These are phyloP conservation scores for Oryza officinalis DNA, from an alignment of 176 grass and related monocot species.

Conservation along the genomic window DNA sequence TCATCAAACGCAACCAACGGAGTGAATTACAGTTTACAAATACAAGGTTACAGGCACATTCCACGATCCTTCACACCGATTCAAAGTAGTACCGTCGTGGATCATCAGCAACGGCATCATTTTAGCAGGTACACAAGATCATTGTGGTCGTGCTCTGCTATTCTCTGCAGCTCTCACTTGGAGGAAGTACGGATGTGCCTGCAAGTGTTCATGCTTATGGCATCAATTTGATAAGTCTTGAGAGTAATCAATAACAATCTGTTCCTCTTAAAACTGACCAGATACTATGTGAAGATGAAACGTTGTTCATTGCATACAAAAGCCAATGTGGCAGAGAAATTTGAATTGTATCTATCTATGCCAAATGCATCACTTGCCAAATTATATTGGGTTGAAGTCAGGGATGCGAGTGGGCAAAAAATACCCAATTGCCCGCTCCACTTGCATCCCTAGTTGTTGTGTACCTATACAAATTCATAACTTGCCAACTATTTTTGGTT, in stretches of 20 bases:
- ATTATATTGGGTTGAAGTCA: background rate
- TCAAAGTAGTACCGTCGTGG: background rate
- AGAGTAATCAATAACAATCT: background rate
- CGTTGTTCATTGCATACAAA: background rate
- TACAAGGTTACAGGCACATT: background rate
- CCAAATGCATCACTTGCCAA: background rate
- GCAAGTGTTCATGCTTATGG: conserved; percentile 5
- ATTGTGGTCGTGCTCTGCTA: conserved; percentile 60
- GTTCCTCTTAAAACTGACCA: background rate
- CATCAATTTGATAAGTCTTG: conserved; percentile 3
- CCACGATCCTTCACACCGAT: background rate
- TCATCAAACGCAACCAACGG: background rate
- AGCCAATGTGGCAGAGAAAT: background rate
- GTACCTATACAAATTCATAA: conserved; percentile 2
- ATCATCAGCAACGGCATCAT: conserved; percentile 13
- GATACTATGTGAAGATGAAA: background rate
- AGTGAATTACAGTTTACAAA: conserved; percentile 25
- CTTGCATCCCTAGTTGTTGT: too few relatives aligned
- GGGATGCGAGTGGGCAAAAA: too few relatives aligned
- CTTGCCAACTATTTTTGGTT: background rate
- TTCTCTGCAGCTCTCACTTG: conserved; percentile 91
- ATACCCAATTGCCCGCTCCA: too few relatives aligned
- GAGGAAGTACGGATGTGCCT: conserved; percentile 88
- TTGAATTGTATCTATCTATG: background rate
- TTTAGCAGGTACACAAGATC: conserved; percentile 2